Evolutionary conservation across 371 early-diverging fungal genomes (phyloP).

Genomic region (Mortierella sp.): DNA sequence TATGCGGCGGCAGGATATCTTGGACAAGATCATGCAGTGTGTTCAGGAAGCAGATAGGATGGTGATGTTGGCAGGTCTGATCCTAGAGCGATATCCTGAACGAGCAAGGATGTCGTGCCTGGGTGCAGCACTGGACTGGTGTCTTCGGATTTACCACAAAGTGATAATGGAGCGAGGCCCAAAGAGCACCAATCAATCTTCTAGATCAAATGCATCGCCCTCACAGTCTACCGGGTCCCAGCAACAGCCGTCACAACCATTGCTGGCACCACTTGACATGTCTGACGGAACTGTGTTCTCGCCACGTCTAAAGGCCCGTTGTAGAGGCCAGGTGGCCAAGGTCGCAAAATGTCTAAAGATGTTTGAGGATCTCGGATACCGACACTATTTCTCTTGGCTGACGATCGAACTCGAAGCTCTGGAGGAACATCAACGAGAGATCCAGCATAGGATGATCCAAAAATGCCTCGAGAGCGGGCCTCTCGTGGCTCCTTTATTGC

Average conservation of each 20-base stretch:
- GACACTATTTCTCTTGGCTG: slow-evolving; percentile 40
- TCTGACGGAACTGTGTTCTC: slow-evolving; percentile 13
- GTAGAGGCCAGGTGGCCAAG: slow-evolving; percentile 17
- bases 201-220: not conserved
- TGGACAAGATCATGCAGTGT: slow-evolving; percentile 45
- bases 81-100: slow-evolving; percentile 41
- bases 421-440: slow-evolving; percentile 19
- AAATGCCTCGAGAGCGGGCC: slow-evolving; percentile 8
- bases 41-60: slow-evolving; percentile 41
- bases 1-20: slow-evolving; percentile 16
- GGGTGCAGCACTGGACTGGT: slow-evolving; percentile 44
- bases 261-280: not conserved
- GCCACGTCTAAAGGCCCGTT: slow-evolving; percentile 21
- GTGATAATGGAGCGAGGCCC: slow-evolving; percentile 17
- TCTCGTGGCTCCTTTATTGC: too few relatives aligned
- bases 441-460: slow-evolving; percentile 30
- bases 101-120: slow-evolving; percentile 31
- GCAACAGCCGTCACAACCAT: too few relatives aligned
- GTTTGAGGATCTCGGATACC: slow-evolving; percentile 26
- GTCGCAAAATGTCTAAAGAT: slow-evolving; percentile 24
- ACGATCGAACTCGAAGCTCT: slow-evolving; percentile 30
- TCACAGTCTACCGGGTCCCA: not conserved
- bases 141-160: slow-evolving; percentile 42
- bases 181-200: not conserved
- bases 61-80: slow-evolving; percentile 10